Evolutionary conservation across 202 grass and related monocot species (phyloP), one percentile per base, ranked within the genome.

Genomic region (Panicum virgatum): DNA sequence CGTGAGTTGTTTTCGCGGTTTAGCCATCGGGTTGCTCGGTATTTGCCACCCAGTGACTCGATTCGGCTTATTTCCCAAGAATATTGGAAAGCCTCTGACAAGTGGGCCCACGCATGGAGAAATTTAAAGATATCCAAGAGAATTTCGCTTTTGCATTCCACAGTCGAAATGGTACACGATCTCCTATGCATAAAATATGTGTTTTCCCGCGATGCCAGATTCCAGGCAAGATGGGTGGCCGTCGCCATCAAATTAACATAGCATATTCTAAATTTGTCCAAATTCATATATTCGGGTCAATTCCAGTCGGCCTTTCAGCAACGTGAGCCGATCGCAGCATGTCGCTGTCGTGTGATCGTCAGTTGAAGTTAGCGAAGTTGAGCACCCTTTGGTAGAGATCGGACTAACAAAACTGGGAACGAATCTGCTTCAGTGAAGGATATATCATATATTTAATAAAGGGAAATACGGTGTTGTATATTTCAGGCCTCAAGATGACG

Each of bases 1-100:
- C 48, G 42, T n/a, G 45, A 47, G 50, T 50, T 43, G 1, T 66
- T 89, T 89, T 86, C 57, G 51, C 40, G 13, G 19, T 67, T 82
- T 43, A 18, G 23, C 56, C 78, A 78, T 42, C 57, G 18, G 38
- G 5, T 1, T 15, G 6, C 12, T 42, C 13, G 13, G 12, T 20
- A 66, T 73, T 77, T n/a, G 4, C n/a, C 5, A 52, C 57, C 32
- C 38, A 42, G 13, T 23, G 12, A 20, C 42, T 22, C 5, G 12
- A n/a, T 64, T 34, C 39, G 3, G 3, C 58, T 51, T 89, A 37
- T 20, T 66, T 51, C 9, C 36, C 73, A 89, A 72, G 78, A 77
- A 85, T 58, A 32, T 30, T 34, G 6, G 16, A 18, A 3, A 9
- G 53, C 3, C 46, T 2, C 52, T 84, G 53, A 14, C 37, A 85